phyloP scores from a whole-genome alignment of 2,329 filamentous ascomycete genomes.

The Diaporthe capsici region DNA sequence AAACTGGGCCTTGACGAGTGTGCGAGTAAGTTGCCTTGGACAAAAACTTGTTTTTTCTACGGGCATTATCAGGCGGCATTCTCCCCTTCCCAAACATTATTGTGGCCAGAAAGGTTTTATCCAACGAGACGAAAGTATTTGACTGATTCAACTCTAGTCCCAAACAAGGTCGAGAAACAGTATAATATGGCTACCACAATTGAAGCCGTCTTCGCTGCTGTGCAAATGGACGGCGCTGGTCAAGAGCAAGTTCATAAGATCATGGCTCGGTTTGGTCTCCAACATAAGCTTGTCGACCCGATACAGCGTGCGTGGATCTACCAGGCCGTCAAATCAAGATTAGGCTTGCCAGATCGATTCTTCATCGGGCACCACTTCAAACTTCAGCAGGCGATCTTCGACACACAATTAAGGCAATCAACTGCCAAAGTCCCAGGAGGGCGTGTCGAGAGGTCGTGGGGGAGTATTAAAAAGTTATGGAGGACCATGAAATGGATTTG shows the following conservation, averaged over 20 bases:
- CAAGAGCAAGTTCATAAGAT: not conserved
- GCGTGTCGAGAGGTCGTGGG: not conserved
- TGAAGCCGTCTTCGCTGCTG: constrained; percentile 37
- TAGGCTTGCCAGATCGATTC: constrained; percentile 10
- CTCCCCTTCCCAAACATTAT: not conserved
- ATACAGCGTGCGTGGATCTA: constrained; percentile 10
- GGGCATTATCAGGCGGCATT: no score
- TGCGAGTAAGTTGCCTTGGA: not conserved
- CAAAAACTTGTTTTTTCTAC: not conserved
- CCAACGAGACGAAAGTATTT: not conserved
- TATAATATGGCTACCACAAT: constrained; percentile 27
- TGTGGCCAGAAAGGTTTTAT: not conserved
- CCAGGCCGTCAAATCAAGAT: not conserved
- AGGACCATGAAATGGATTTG: not conserved
- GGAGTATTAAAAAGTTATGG: not conserved
- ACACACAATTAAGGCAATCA: not conserved
- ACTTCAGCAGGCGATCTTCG: constrained; percentile 5
- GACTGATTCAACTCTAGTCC: constrained; percentile 14
- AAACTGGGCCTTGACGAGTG: constrained; percentile 27
- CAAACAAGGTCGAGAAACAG: not conserved
- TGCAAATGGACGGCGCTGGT: constrained; percentile 28
- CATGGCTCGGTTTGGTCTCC: constrained; percentile 18
- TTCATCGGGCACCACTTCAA: constrained; percentile 34
- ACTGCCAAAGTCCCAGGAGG: no score
- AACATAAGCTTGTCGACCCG: not conserved